phyloP scores from a whole-genome alignment of 148 eudicot genomes.

The Bassia scoparia region DNA sequence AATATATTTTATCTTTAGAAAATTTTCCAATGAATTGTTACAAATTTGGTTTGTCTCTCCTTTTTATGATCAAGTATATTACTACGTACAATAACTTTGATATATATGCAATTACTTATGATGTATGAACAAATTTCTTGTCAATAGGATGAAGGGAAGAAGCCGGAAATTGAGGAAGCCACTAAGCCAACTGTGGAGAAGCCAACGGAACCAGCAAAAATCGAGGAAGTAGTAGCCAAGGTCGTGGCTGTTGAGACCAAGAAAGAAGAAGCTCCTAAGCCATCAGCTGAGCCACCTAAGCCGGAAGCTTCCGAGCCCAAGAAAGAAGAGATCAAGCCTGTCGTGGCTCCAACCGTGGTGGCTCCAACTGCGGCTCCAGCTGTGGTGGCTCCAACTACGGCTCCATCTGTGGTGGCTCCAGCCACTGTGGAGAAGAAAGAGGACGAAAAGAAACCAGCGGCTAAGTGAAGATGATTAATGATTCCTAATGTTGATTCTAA shows the following conservation, averaged over 20 bases:
- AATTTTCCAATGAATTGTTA: too few species aligned
- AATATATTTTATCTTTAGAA: too few species aligned
- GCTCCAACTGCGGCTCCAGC: slow-evolving; percentile 7
- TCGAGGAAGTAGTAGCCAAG: neutral
- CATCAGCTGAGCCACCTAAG: slow-evolving; percentile 25
- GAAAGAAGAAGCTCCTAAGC: slow-evolving; percentile 15
- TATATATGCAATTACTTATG: too few species aligned
- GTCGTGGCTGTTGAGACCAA: slow-evolving; percentile 2
- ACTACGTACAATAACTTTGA: too few species aligned
- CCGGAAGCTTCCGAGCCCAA: slow-evolving; percentile 12
- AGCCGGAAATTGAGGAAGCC: slow-evolving; percentile 12
- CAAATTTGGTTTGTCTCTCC: too few species aligned
- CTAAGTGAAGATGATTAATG: neutral
- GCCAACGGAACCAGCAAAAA: neutral
- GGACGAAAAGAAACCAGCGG: slow-evolving; percentile 20
- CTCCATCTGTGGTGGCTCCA: too few species aligned
- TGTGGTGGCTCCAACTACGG: slow-evolving; percentile 2
- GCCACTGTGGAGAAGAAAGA: slow-evolving; percentile 1
- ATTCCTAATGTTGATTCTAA: neutral
- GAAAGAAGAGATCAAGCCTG: slow-evolving; percentile 21
- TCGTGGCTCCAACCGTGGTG: neutral
- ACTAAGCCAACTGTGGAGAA: slow-evolving; percentile 3
- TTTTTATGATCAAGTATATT: too few species aligned
- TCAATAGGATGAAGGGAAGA: slow-evolving; percentile 26
- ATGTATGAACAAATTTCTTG: neutral